Evolutionary conservation across 1,139 yeast genomes (phyloP), one percentile per base, ranked within the genome.

Genomic region (Cylindricascospora bacillispora): DNA sequence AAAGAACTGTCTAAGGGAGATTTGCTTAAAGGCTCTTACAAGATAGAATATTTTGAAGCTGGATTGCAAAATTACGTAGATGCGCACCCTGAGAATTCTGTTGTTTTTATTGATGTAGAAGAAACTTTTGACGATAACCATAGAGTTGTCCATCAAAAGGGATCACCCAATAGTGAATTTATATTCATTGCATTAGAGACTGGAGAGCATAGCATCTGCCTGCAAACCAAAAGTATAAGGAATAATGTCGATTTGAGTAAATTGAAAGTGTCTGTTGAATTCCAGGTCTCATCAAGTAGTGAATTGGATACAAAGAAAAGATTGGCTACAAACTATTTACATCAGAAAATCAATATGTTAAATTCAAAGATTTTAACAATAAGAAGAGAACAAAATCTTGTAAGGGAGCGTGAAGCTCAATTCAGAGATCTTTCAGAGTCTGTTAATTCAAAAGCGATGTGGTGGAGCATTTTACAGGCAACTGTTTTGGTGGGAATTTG

Each of bases 161-260:
- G 74, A 11, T 52, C 65, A 9, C 4, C 19, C 4, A 59, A 79
- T 15, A 54, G 57, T 18, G 75, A 72, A 39, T 74, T 77, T 53
- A 68, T 78, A 15, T 77, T 75, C 56, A 68, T 73, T 20, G 77
- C 86, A 1, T 58, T 71, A 27, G 83, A 73, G 28, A 62, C 73
- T 21, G 92, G 89, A 25, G 81, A 75, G 47, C 89, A 79, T 57
- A 60, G 70, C 43, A 65, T 79, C 28, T 79, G 92, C 54, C 63
- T 77, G 45, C 72, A 75, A 35, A 78, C 83, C 3, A n/a, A n/a
- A n/a, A n/a, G n/a, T n/a, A n/a, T n/a, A n/a, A n/a, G n/a, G n/a
- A 66, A 70, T 39, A 63, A 71, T 22, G 67, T 67, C 39, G 74
- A 73, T 35, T 66, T 64, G 54, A 62, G 59, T 34, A 70, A 54